Percentiles rank a stretch among this genome's conserved stretches.
phyloP scores from a whole-genome alignment of 208 protist genomes.

The Leishmania tarentolae region DNA sequence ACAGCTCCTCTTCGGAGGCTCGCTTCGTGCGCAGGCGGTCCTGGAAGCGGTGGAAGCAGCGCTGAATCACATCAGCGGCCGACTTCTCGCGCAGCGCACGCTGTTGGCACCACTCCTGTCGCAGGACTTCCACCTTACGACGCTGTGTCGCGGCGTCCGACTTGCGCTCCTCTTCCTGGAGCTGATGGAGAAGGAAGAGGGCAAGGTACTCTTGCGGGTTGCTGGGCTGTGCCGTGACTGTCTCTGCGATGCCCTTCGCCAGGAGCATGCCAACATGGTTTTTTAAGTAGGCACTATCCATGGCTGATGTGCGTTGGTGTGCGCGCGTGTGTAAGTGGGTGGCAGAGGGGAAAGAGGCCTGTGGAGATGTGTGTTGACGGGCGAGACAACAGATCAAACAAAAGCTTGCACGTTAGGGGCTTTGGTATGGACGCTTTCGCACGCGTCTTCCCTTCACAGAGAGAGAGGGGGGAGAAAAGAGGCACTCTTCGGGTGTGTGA shows the following conservation, averaged over 20 bases:
- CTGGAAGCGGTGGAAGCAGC: constrained; percentile 57
- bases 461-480: neutral
- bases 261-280: constrained; percentile 78
- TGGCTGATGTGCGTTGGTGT: constrained; percentile 12
- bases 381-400: neutral
- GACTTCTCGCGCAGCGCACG: constrained; percentile 64
- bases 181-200: constrained; percentile 83
- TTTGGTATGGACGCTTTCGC: neutral
- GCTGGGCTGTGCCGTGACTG: constrained; percentile 80
- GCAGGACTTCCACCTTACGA: constrained; percentile 47
- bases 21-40: constrained; percentile 34
- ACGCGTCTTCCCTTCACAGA: neutral
- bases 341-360: neutral
- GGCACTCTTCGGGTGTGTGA: neutral
- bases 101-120: constrained; percentile 56
- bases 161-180: constrained; percentile 78
- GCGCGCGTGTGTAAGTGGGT: neutral
- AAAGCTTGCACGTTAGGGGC: neutral
- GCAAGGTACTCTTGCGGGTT: constrained; percentile 93
- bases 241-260: constrained; percentile 90
- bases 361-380: neutral
- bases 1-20: constrained; percentile 52
- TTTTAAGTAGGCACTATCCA: constrained; percentile 91
- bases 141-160: constrained; percentile 27
- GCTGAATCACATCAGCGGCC: constrained; percentile 77